Evolutionary conservation across 2,329 filamentous ascomycete species (phyloP).

Genomic region (Keithomyces neogunnii): DNA sequence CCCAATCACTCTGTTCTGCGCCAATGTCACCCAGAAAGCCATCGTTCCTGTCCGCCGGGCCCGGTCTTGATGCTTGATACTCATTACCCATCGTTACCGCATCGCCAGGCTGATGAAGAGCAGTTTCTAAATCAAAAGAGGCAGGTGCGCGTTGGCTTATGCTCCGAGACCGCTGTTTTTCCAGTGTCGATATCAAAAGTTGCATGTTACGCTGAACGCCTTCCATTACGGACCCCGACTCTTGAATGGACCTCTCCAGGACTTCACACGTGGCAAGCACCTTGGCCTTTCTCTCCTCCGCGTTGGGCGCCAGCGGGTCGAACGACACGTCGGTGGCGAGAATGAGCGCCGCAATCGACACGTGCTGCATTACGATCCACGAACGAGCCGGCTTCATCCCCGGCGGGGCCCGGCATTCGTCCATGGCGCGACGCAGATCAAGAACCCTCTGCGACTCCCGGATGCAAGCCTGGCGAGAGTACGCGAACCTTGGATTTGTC

Average conservation of each 20-base stretch:
- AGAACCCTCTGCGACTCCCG: conserved; percentile 6
- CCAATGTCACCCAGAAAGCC: not conserved
- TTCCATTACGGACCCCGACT: conserved; percentile 4
- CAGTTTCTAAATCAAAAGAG: not conserved
- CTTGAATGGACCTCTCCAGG: conserved; percentile 6
- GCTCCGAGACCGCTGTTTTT: not conserved
- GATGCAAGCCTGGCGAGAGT: conserved; percentile 6
- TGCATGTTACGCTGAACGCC: conserved; percentile 6
- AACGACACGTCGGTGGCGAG: conserved; percentile 7
- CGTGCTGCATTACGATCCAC: conserved; percentile 7
- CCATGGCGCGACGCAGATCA: conserved; percentile 6
- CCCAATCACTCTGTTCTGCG: conserved; percentile 4
- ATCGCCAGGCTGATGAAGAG: not conserved
- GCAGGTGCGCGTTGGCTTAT: not conserved
- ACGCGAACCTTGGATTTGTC: conserved; percentile 4
- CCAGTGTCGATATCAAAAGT: conserved; percentile 3
- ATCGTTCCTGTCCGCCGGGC: not conserved
- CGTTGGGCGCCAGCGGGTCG: conserved; percentile 2
- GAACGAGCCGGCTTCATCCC: conserved; percentile 5
- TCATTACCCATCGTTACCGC: not conserved
- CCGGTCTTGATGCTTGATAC: no score
- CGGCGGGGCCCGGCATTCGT: conserved; percentile 1
- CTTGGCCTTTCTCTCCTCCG: conserved; percentile 2
- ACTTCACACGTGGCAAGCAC: conserved; percentile 7
- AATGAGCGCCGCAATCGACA: conserved; percentile 8